Evolutionary conservation across 306 rosid genomes (phyloP).

Genomic region (Cercis canadensis): DNA sequence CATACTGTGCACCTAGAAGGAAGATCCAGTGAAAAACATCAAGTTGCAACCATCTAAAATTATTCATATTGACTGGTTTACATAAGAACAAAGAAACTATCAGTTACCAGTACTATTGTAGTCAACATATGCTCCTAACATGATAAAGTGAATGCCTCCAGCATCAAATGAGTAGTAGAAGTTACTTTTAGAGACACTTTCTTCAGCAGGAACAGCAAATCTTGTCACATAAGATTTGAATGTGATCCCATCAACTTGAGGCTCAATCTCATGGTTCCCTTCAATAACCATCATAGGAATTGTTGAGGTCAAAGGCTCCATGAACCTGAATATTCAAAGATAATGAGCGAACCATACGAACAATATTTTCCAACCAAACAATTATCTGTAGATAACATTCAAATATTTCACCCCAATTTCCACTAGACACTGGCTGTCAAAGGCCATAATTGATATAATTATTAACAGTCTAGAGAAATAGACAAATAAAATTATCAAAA

Average conservation of each 20-base stretch:
- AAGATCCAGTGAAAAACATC: constrained; percentile 27
- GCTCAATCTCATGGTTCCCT: constrained; percentile 98
- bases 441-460: neutral
- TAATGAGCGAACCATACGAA: neutral
- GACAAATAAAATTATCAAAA: neutral
- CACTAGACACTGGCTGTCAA: neutral
- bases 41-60: constrained; percentile 15
- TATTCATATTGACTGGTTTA: constrained; percentile 33
- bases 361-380: constrained; percentile 11
- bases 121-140: constrained; percentile 90
- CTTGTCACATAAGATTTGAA: constrained; percentile 76
- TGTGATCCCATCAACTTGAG: constrained; percentile 74
- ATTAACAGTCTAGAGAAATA: constrained; percentile 3
- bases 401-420: constrained; percentile 21
- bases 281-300: constrained; percentile 91
- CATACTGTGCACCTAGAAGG: constrained; percentile 76
- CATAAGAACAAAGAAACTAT: constrained; percentile 22
- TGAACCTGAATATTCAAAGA: constrained; percentile 62
- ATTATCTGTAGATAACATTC: constrained; percentile 20
- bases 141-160: constrained; percentile 84
- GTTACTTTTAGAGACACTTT: constrained; percentile 76
- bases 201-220: constrained; percentile 79
- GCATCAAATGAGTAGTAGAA: constrained; percentile 86
- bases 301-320: constrained; percentile 79
- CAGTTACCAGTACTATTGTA: constrained; percentile 63